These are phyloP conservation scores for Diplodia mutila DNA, from an alignment of 2,329 filamentous ascomycete species.

Conservation along the genomic window DNA sequence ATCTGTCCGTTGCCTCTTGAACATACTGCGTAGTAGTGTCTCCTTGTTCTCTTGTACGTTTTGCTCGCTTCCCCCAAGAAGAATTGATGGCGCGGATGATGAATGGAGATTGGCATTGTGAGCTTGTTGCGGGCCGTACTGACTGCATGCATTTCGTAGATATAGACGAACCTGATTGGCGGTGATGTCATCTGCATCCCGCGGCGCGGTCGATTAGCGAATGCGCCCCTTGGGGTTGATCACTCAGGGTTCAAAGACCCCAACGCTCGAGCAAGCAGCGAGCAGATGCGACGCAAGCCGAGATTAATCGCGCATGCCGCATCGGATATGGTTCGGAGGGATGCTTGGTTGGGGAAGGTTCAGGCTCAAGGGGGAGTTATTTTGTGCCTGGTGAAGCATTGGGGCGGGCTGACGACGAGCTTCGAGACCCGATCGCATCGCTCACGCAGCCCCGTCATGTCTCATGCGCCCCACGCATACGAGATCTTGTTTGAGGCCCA, in stretches of 20 bases:
- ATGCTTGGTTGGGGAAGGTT: not conserved
- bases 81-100: too few relatives aligned
- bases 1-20: too few relatives aligned
- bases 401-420: slow-evolving; percentile 8
- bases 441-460: not conserved
- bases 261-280: not conserved
- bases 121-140: too few relatives aligned
- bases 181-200: slow-evolving; percentile 14
- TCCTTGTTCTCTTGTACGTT: too few relatives aligned
- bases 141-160: not conserved
- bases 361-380: slow-evolving; percentile 11
- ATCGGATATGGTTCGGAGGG: slow-evolving; percentile 13
- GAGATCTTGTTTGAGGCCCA: not conserved
- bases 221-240: slow-evolving; percentile 16
- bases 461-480: slow-evolving; percentile 11
- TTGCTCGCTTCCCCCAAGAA: too few relatives aligned
- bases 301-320: slow-evolving; percentile 19
- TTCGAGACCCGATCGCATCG: slow-evolving; percentile 13
- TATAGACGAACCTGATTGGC: not conserved
- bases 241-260: slow-evolving; percentile 12
- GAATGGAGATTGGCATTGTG: too few relatives aligned
- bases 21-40: too few relatives aligned
- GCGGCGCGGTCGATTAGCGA: slow-evolving; percentile 16
- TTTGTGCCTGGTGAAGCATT: not conserved
- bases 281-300: not conserved